Conservation (phyloP, 2,329 filamentous ascomycete genomes). For the Boeremia exigua region DNA sequence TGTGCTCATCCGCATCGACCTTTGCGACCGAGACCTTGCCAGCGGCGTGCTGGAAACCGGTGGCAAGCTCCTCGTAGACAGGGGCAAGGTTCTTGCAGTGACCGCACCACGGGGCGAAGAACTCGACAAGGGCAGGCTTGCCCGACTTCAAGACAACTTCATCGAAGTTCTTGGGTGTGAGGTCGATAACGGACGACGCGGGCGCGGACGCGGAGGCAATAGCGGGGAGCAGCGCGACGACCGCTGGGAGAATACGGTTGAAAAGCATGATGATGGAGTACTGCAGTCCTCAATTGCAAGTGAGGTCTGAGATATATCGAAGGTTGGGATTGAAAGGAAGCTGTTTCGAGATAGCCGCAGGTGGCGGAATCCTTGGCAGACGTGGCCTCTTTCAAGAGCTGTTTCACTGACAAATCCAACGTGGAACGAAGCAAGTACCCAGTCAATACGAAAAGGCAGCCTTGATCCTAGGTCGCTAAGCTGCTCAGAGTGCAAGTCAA, state of each 20-base stretch:
- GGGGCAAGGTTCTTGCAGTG: constrained; percentile 99
- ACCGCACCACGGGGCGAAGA: constrained; percentile 98
- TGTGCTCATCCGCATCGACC: constrained; percentile 92
- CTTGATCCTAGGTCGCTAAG: background rate
- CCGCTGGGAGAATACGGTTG: constrained; percentile 39
- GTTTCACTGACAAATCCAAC: constrained; percentile 39
- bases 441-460: background rate
- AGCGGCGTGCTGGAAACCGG: constrained; percentile 73
- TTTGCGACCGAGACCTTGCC: constrained; percentile 87
- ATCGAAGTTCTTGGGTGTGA: constrained; percentile 92
- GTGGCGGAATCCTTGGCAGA: constrained; percentile 38
- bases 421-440: background rate
- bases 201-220: constrained; percentile 69
- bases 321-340: constrained; percentile 22
- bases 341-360: constrained; percentile 19
- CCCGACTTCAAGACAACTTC: constrained; percentile 84
- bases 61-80: constrained; percentile 88
- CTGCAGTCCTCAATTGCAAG: constrained; percentile 27
- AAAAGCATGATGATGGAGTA: constrained; percentile 38
- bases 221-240: constrained; percentile 41
- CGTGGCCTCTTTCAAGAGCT: constrained; percentile 36
- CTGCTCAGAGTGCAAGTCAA: background rate
- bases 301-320: constrained; percentile 25
- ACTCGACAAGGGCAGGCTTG: constrained; percentile 95
- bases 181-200: constrained; percentile 85